phyloP scores from a whole-genome alignment of 495 filamentous ascomycete species.

The Penicillium canariense region DNA sequence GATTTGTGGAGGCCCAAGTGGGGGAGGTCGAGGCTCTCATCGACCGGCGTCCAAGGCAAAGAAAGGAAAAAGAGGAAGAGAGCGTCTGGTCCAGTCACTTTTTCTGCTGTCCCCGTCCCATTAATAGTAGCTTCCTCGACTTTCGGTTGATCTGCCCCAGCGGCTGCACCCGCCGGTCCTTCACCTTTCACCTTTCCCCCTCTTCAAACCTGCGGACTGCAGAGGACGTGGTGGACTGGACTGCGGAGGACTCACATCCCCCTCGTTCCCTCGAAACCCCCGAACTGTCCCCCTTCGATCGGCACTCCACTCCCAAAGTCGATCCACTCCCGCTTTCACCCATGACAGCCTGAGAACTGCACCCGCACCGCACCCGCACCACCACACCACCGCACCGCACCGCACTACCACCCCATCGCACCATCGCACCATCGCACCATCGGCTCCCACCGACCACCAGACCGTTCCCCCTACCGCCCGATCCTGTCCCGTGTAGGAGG shows the following conservation, averaged over 20 bases:
- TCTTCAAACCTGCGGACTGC: too few species aligned
- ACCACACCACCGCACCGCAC: neutral
- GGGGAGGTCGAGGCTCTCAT: slow-evolving; percentile 35
- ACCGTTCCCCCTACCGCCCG: neutral
- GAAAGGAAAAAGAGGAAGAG: neutral
- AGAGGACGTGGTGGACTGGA: too few species aligned
- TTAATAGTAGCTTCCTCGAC: slow-evolving; percentile 3
- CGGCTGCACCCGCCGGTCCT: slow-evolving; percentile 23
- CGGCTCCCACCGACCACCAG: neutral
- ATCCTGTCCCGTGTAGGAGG: too few species aligned
- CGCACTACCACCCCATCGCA: neutral
- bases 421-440: neutral
- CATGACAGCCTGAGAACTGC: slow-evolving; percentile 17
- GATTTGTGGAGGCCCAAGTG: slow-evolving; percentile 22
- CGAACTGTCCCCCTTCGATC: slow-evolving; percentile 9
- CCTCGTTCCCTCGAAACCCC: neutral
- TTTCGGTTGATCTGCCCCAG: slow-evolving; percentile 6
- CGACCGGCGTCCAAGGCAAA: slow-evolving; percentile 18
- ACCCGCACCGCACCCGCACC: neutral
- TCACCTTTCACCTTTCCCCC: slow-evolving; percentile 11
- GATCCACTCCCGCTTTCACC: slow-evolving; percentile 16
- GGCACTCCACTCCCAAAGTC: slow-evolving; percentile 17
- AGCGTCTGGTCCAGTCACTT: too few species aligned
- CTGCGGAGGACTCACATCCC: too few species aligned
- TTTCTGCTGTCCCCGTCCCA: too few species aligned